Percentiles rank a stretch among this genome's conserved stretches.
Evolutionary conservation across 2,329 filamentous ascomycete genomes (phyloP).

Genomic region (Aspergillus latus): DNA sequence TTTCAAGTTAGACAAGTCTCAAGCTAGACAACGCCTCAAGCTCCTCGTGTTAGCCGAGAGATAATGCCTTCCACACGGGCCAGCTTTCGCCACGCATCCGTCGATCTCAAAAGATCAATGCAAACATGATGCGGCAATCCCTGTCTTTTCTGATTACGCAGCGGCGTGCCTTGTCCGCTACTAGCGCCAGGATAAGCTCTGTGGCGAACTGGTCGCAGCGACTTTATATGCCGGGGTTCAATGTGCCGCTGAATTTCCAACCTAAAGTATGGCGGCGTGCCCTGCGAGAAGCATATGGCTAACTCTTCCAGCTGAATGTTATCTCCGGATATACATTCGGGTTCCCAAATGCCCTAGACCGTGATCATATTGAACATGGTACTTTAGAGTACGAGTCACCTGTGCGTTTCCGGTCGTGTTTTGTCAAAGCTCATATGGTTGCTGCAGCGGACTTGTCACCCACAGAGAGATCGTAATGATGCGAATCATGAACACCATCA

Average conservation of each 20-base stretch:
- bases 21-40: too few relatives aligned
- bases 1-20: background rate
- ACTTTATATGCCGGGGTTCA: background rate
- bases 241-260: background rate
- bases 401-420: background rate
- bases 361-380: background rate
- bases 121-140: background rate
- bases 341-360: background rate
- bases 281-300: background rate
- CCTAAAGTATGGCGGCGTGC: background rate
- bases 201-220: background rate
- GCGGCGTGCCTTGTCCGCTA: slow-evolving; percentile 38
- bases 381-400: background rate
- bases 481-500: background rate
- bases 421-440: background rate
- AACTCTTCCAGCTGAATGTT: background rate
- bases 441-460: background rate
- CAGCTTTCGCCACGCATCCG: background rate
- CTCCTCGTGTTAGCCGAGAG: background rate
- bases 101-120: background rate
- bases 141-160: background rate
- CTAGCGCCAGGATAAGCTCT: slow-evolving; percentile 33
- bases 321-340: background rate
- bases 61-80: background rate
- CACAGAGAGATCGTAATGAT: background rate